A percentile compares a stretch with the other conserved stretches of the same genome.
These are phyloP conservation scores for Microcyclosporella mali DNA, from an alignment of 2,329 filamentous ascomycete genomes.

Conservation along the genomic window DNA sequence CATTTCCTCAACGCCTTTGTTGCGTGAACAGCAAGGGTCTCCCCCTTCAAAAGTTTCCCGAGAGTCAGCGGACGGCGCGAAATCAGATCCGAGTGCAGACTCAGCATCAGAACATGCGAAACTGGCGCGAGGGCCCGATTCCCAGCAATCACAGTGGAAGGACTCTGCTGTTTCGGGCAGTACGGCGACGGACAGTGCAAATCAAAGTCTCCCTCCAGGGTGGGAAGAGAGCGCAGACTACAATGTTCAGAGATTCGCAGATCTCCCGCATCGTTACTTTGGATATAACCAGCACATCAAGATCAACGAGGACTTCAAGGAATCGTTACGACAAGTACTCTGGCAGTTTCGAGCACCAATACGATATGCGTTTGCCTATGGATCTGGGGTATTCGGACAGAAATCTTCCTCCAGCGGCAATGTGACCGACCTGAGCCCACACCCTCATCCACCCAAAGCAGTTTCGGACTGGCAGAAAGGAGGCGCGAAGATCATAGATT, in stretches of 20 bases:
- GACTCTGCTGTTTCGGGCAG: conserved; percentile 12
- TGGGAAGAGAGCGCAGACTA: conserved; percentile 73
- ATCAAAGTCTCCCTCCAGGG: conserved; percentile 43
- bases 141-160: conserved; percentile 9
- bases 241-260: conserved; percentile 62
- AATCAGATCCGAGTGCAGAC: conserved; percentile 2
- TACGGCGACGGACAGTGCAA: conserved; percentile 19
- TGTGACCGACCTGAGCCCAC: conserved; percentile 57
- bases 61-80: conserved; percentile 1
- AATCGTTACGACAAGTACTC: conserved; percentile 76
- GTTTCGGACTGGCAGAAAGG: conserved; percentile 81
- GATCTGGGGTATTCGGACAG: conserved; percentile 92
- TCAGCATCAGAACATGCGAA: conserved; percentile 1
- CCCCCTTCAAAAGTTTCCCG: conserved; percentile 6
- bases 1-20: conserved; percentile 15
- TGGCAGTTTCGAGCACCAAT: conserved; percentile 92
- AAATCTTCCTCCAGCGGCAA: conserved; percentile 37
- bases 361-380: conserved; percentile 94
- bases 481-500: conserved; percentile 94
- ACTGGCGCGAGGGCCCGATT: conserved; percentile 7
- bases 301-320: conserved; percentile 93
- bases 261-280: conserved; percentile 73
- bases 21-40: conserved; percentile 15
- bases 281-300: conserved; percentile 95
- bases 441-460: conserved; percentile 74